Evolutionary conservation across 2,329 filamentous ascomycete genomes (phyloP), one percentile per base, ranked within the genome.

Genomic region (Colletotrichum sp.): DNA sequence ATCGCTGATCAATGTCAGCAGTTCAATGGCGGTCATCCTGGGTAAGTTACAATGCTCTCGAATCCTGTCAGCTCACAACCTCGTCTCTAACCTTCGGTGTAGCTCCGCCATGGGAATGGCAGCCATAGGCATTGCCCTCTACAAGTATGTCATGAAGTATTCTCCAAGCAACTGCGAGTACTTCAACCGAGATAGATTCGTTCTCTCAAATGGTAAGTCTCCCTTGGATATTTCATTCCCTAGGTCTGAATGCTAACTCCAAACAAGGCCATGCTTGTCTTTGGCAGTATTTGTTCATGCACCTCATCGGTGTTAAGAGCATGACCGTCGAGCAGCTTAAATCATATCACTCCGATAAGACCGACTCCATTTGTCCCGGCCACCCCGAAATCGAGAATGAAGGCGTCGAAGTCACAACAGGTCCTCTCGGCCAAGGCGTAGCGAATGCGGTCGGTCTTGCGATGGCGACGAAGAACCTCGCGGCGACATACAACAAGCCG

Each of bases 1-100:
- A 92, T 94, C 74, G 91, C 92, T 52, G 93, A 94, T 80, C 83
- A 94, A 4, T 94, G 92, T 79, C 89, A 94, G 80, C 92, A 94
- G 77, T 94, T 93, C 82, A 90, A 90, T 76, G 92, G 92, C 48
- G 93, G 93, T 0, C 93, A 94, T 80, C 92, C 92, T 18, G 92
- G 91, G 92, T 48, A 92, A 94, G 80, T 83, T 94, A 12, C 18
- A 0, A 43, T n/a, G 16, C 2, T 38, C 24, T 26, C 24, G 24
- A 26, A 26, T 26, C 24, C 4, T 26, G 24, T 26, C 24, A 26
- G 24, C 24, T 26, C 24, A 26, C 24, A 26, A 26, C 26, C 26
- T 26, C 4, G 26, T 26, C 26, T 26, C 24, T 26, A 5, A 48
- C 18, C 38, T n/a, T 48, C 18, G 9, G 9, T 4, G 18, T 12